These are phyloP conservation scores for Setomelanomma holmii DNA, from an alignment of 2,329 filamentous ascomycete genomes.

Conservation along the genomic window DNA sequence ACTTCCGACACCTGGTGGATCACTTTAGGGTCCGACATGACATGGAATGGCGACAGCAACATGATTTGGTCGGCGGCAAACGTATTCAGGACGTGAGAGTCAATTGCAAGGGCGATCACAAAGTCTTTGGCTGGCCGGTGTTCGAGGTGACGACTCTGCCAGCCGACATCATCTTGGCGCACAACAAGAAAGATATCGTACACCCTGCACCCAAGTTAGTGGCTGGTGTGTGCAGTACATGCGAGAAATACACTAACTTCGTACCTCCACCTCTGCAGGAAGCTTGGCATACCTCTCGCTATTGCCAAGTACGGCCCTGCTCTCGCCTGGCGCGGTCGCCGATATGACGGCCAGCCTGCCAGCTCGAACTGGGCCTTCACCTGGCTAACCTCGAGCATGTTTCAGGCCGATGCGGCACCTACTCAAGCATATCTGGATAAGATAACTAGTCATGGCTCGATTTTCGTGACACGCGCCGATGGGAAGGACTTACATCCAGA, in stretches of 20 bases:
- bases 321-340: background rate
- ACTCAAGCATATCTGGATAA: background rate
- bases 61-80: background rate
- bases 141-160: no score
- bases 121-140: background rate
- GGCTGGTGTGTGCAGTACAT: no score
- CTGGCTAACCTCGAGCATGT: no score
- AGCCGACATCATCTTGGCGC: no score
- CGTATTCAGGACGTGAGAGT: background rate
- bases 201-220: no score
- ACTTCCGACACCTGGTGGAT: constrained; percentile 13
- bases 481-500: background rate
- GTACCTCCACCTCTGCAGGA: no score
- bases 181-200: no score
- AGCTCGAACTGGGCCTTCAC: background rate
- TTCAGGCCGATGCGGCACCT: no score
- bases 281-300: background rate
- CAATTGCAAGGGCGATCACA: background rate
- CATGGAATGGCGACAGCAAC: background rate
- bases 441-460: background rate
- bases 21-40: constrained; percentile 1
- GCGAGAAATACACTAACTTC: no score
- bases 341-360: background rate
- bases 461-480: background rate
- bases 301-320: background rate